Evolutionary conservation across 106 monocot genomes (phyloP), one percentile per base, ranked within the genome.

Genomic region (Posidonia australis): DNA sequence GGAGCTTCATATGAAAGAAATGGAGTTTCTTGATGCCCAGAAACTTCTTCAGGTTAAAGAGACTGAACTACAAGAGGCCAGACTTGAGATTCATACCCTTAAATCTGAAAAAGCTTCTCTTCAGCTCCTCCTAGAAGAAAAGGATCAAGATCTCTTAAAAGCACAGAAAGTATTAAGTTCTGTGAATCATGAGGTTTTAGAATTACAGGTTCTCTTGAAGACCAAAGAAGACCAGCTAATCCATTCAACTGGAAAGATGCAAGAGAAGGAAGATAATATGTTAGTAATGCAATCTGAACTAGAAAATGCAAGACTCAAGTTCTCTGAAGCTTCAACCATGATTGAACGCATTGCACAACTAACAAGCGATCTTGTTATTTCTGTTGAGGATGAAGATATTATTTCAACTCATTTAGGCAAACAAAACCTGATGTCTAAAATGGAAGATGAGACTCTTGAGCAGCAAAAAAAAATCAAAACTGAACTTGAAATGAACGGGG

Each of bases 141-240:
- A 82, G 52, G 79, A 82, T 57, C 48, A 45, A 52, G 62, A 77
- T 20, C 63, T 80, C 60, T 11, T 47, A 6, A 56, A 75, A 19
- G 64, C 79, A 23, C 73, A 74, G 19, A 31, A 68, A 1, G 65
- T 66, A 53, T 42, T 86, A 22, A 73, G 49, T 30, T 66, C 69
- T 22, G 45, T 77, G 22, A 68, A 57, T 29, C 13, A 52, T 65
- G 82, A 79, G 10, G 61, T 82, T 68, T 61, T 56, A 23, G 74
- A 79, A 23, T 48, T 82, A 26, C 44, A 68, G 44, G 27, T 25
- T 32, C 27, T 82, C 16, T 13, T 74, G 63, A 65, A 59, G n/a
- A 73, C 61, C 67, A 79, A 71, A 64, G 82, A 86, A 54, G 65
- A 81, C 3, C 66, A 82, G 51, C 67, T 86, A n/a, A 24, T 72